Conservation (phyloP, 495 filamentous ascomycete species). For the Annulohypoxylon maeteangense region DNA sequence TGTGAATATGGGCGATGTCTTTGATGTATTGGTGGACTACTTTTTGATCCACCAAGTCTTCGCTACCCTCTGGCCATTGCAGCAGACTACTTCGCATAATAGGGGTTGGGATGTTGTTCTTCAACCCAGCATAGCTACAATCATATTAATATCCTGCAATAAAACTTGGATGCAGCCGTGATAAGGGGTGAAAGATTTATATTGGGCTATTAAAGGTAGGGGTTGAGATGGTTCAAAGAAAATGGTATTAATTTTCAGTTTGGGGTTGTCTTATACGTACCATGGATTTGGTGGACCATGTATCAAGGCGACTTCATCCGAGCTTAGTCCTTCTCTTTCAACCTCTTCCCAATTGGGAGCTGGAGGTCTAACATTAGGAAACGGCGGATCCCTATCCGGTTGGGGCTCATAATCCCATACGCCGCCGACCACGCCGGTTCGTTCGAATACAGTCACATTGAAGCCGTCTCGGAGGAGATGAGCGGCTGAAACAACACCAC, state of each 20-base stretch:
- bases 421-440: conserved; percentile 66
- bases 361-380: conserved; percentile 62
- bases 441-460: conserved; percentile 73
- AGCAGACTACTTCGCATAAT: conserved; percentile 69
- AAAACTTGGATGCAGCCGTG: too few relatives aligned
- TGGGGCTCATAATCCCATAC: conserved; percentile 75
- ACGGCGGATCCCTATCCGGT: conserved; percentile 64
- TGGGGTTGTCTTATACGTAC: conserved; percentile 15
- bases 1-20: conserved; percentile 60
- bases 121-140: conserved; percentile 67
- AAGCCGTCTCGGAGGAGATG: conserved; percentile 69
- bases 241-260: background rate
- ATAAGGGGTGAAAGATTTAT: too few relatives aligned
- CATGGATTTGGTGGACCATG: conserved; percentile 55
- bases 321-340: conserved; percentile 39
- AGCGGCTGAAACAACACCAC: conserved; percentile 70
- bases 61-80: conserved; percentile 68
- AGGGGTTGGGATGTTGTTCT: conserved; percentile 72
- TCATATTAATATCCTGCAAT: background rate
- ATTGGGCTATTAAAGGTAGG: too few relatives aligned
- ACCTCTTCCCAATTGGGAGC: conserved; percentile 48
- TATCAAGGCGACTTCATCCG: conserved; percentile 34
- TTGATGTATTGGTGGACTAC: conserved; percentile 69
- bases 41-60: conserved; percentile 64
- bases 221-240: background rate